Conservation (phyloP, 805 yeast genomes). For the Yarrowia osloensis region DNA sequence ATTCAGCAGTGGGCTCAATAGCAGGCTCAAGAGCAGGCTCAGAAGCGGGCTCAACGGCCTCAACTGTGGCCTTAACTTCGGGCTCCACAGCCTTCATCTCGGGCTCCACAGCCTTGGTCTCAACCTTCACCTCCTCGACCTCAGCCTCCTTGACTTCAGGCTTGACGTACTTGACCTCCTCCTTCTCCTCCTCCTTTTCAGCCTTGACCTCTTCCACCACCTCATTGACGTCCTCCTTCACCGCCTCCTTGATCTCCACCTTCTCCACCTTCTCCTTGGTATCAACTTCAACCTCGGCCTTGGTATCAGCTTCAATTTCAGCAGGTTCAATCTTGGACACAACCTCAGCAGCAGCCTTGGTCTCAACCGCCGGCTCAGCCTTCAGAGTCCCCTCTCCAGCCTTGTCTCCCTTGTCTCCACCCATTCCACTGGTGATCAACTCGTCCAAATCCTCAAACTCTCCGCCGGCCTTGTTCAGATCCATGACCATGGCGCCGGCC, state of each 20-base stretch:
- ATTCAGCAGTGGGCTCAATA: not conserved
- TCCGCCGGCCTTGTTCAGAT: not conserved
- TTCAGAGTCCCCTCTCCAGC: not conserved
- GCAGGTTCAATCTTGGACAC: not conserved
- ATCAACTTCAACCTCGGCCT: not conserved
- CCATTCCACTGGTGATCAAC: not conserved
- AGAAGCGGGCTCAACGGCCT: not conserved
- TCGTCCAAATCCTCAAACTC: slow-evolving; percentile 2
- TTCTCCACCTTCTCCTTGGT: not conserved
- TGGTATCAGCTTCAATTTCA: not conserved
- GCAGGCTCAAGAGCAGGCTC: not conserved
- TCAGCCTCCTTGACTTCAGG: not conserved
- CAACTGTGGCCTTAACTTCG: not conserved
- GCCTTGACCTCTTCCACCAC: not conserved
- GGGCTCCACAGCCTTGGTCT: not conserved
- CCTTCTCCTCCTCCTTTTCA: not conserved
- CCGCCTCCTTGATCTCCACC: not conserved
- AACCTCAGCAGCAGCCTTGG: not conserved
- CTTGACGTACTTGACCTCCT: not conserved
- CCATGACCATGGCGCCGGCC: not conserved
- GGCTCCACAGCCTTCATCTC: not conserved
- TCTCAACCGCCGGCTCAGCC: not conserved
- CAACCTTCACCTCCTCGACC: not conserved
- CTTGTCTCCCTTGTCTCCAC: not conserved
- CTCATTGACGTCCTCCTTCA: not conserved